phyloP scores from a whole-genome alignment of 768 basidiomycete genomes.

The Naganishia onofrii region DNA sequence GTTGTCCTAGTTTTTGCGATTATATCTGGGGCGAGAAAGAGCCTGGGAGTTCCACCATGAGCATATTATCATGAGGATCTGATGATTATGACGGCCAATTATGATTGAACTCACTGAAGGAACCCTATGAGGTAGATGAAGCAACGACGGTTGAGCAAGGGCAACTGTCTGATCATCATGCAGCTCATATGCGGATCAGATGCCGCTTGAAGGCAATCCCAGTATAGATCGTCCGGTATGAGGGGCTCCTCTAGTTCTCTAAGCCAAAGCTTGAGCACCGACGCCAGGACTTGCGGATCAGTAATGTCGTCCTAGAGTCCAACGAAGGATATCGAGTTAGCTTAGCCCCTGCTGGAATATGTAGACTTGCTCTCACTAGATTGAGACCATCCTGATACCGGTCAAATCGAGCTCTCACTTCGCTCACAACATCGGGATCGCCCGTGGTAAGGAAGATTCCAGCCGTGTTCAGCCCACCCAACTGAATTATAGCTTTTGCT shows the following conservation, averaged over 20 bases:
- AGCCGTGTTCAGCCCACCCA: conserved; percentile 78
- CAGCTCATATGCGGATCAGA: conserved; percentile 69
- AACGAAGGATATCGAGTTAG: background rate
- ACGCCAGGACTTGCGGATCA: conserved; percentile 85
- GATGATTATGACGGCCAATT: background rate
- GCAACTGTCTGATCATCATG: conserved; percentile 70
- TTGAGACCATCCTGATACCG: conserved; percentile 74
- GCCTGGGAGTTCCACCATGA: conserved; percentile 21
- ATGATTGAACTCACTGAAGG: conserved; percentile 58
- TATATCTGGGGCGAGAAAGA: conserved; percentile 76
- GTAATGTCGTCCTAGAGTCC: conserved; percentile 60
- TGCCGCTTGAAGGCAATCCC: conserved; percentile 71
- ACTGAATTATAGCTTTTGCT: conserved; percentile 81
- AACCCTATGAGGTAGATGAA: conserved; percentile 86
- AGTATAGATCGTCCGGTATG: conserved; percentile 85
- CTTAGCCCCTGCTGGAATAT: background rate
- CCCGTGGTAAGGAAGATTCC: conserved; percentile 93
- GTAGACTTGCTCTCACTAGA: conserved; percentile 57
- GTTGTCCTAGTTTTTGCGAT: conserved; percentile 71
- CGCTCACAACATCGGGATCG: conserved; percentile 80
- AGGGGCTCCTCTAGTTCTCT: conserved; percentile 89
- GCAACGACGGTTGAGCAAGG: conserved; percentile 80
- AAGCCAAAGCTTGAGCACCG: conserved; percentile 87
- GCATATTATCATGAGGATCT: too few relatives aligned
- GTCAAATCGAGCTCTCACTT: conserved; percentile 84